Evolutionary conservation across 2,329 filamentous ascomycete genomes (phyloP), one percentile per base, ranked within the genome.

Genomic region (Pestalotiopsis sp.): DNA sequence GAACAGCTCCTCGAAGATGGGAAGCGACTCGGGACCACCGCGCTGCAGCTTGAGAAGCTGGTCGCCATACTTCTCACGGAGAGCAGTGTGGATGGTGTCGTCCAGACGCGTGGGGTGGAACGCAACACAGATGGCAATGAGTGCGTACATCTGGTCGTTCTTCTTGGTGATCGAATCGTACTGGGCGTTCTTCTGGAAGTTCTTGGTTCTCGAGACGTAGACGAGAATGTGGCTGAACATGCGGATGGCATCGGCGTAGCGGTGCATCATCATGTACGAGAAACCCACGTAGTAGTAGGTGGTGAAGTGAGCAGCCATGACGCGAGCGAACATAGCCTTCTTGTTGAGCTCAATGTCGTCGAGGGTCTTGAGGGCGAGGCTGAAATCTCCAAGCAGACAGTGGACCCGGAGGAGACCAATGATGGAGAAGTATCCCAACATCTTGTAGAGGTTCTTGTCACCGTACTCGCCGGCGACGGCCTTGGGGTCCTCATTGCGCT

Each of bases 201-300:
- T 98, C 93, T 99, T 99, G 79, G 96, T 99, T 78, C 96, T 89
- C 75, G 94, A 97, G 74, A 99, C 95, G 85, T 98, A 99, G 84
- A 99, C 92, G 76, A 99, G 91, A 83, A 99, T 99, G 89, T 99
- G 96, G 88, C 93, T 97, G 91, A 99, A 99, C 92, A 98, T 97
- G 88, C 95, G 94, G 85, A 99, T 98, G 82, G 96, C 96, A 83
- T 99, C 96, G 83, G 94, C 93, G 81, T 99, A 99, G 80, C 96
- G 93, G 85, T 96, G 94, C 93, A 98, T 97, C 96, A 99, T 99
- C 95, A 99, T 98, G 92, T 99, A 99, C 75, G 94, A 97, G 90
- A 99, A 99, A 75, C 96, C 96, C 72, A 99, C 95, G 82, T 98
- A 98, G 90, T 99, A 99, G 90, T 98, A 99, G 73, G 96, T 99